These are phyloP conservation scores for Boechera stricta DNA, from an alignment of 345 rosid genomes.

Conservation along the genomic window DNA sequence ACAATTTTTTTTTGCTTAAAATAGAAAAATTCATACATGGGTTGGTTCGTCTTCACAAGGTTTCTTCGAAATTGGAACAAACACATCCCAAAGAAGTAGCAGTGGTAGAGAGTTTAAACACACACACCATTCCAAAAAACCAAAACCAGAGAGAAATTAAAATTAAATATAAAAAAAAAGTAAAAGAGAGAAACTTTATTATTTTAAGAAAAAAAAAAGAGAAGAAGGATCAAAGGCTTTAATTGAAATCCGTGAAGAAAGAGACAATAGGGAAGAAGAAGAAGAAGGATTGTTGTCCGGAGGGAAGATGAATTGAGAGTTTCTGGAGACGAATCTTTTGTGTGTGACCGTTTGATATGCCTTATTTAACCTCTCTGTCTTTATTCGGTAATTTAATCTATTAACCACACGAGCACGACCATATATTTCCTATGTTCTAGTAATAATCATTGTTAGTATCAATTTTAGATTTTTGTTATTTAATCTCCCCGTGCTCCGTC, in stretches of 20 bases:
- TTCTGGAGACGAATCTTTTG: constrained; percentile 37
- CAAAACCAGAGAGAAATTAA: constrained; percentile 2
- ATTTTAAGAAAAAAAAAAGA: not conserved
- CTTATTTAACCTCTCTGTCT: constrained; percentile 40
- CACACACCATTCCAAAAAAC: constrained; percentile 10
- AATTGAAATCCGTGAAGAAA: constrained; percentile 40
- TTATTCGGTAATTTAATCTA: constrained; percentile 35
- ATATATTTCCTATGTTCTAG: not conserved
- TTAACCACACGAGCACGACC: constrained; percentile 34
- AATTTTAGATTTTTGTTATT: not conserved
- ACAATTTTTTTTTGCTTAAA: too few relatives aligned
- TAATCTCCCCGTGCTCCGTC: not conserved
- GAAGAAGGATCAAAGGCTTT: constrained; percentile 19
- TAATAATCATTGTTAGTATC: not conserved
- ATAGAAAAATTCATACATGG: constrained; percentile 53
- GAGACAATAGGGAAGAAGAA: constrained; percentile 27
- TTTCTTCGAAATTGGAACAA: constrained; percentile 52
- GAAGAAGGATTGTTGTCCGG: constrained; percentile 27
- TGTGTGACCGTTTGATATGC: constrained; percentile 35
- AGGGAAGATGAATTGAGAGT: constrained; percentile 20
- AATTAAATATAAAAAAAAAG: not conserved
- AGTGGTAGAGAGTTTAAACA: constrained; percentile 19
- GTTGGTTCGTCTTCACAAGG: constrained; percentile 50
- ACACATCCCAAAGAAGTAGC: constrained; percentile 53
- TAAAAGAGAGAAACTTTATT: not conserved